phyloP scores from a whole-genome alignment of 1,139 yeast species.

The Pichia sp. region DNA sequence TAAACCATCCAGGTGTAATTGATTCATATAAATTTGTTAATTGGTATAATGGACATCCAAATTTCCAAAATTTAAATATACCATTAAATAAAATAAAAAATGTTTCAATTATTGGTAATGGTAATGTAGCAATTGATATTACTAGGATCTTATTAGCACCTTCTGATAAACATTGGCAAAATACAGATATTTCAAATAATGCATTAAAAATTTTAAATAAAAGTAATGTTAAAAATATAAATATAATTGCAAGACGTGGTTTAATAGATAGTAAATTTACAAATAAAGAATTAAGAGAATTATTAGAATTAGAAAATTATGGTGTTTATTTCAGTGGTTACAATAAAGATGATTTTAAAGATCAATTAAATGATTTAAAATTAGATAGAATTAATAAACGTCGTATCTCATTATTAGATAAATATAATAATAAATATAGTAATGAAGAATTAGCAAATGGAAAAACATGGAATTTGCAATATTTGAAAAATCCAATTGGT shows the following conservation, averaged over 20 bases:
- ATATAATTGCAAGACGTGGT: constrained; percentile 82
- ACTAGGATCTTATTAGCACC: constrained; percentile 71
- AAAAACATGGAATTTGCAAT: constrained; percentile 63
- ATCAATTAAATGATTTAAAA: constrained; percentile 34
- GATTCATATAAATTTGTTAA: constrained; percentile 85
- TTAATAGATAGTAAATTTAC: constrained; percentile 80
- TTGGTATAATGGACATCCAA: constrained; percentile 94
- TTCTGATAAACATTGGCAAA: constrained; percentile 38
- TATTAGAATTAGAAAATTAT: constrained; percentile 50
- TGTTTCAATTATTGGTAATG: constrained; percentile 89
- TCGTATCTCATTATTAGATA: constrained; percentile 55
- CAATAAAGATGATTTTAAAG: constrained; percentile 38
- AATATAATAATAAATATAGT: constrained; percentile 38
- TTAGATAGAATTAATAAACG: constrained; percentile 66
- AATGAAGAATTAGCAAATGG: background rate
- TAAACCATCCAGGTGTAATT: constrained; percentile 57
- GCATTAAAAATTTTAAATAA: constrained; percentile 50
- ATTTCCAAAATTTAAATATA: constrained; percentile 40
- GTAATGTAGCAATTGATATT: constrained; percentile 94
- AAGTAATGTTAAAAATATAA: constrained; percentile 55
- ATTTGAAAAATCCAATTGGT: constrained; percentile 58
- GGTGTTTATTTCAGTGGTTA: constrained; percentile 57
- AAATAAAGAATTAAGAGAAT: constrained; percentile 84
- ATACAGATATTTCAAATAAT: constrained; percentile 64
- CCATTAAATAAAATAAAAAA: constrained; percentile 53